Evolutionary conservation across 352 stramenopile species (phyloP).

Genomic region (Labyrinthula sp.): DNA sequence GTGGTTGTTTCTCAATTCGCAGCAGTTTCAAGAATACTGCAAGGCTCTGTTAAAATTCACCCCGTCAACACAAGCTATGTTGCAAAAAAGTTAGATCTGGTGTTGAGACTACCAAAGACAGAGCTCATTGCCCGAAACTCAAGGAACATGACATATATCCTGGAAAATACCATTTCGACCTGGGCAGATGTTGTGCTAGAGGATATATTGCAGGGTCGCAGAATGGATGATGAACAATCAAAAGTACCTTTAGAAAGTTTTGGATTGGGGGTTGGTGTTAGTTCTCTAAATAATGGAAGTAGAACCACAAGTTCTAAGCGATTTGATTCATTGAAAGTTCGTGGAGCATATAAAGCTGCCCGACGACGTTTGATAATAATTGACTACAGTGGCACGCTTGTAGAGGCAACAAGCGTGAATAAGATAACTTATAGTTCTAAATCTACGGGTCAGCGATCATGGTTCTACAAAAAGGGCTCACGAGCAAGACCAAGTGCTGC

Average conservation of each 20-base stretch:
- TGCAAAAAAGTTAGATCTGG: slow-evolving; percentile 44
- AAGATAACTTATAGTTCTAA: slow-evolving; percentile 29
- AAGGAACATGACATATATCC: slow-evolving; percentile 71
- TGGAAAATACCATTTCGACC: slow-evolving; percentile 71
- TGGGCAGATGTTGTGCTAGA: slow-evolving; percentile 89
- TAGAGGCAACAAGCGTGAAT: slow-evolving; percentile 38
- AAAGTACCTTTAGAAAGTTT: slow-evolving; percentile 22
- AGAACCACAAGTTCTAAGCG: slow-evolving; percentile 75
- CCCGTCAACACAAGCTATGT: slow-evolving; percentile 82
- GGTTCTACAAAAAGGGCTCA: slow-evolving; percentile 27
- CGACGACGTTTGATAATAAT: slow-evolving; percentile 76
- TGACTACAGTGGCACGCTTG: slow-evolving; percentile 91
- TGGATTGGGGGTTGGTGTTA: slow-evolving; percentile 19
- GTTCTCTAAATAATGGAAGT: slow-evolving; percentile 56
- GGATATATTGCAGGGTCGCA: slow-evolving; percentile 80
- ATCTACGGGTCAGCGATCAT: slow-evolving; percentile 7
- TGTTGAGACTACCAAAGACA: slow-evolving; percentile 45
- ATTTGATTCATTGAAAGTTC: slow-evolving; percentile 66
- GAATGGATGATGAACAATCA: slow-evolving; percentile 55
- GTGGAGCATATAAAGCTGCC: slow-evolving; percentile 57
- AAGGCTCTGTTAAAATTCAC: slow-evolving; percentile 84
- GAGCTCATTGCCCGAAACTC: slow-evolving; percentile 40
- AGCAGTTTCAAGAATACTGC: slow-evolving; percentile 78
- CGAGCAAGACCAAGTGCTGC: slow-evolving; percentile 32
- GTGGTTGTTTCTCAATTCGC: slow-evolving; percentile 85